phyloP scores from a whole-genome alignment of 352 stramenopile species.

The Phytopythium mirpurense region DNA sequence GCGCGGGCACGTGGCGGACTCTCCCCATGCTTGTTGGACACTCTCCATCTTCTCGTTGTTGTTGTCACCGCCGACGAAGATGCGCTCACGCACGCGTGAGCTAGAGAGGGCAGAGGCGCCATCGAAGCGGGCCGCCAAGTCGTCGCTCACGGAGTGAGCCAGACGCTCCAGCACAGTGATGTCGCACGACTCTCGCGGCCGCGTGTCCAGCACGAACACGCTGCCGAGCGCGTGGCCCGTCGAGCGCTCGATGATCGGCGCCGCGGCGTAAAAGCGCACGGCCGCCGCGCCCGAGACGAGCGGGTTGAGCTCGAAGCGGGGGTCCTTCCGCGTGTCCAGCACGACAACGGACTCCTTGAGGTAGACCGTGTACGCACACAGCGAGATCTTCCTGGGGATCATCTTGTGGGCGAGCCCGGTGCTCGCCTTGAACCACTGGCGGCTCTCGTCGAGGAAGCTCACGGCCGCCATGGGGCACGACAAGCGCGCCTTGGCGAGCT shows the following conservation, averaged over 20 bases:
- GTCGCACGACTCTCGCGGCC: constrained; percentile 62
- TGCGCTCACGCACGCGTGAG: not conserved
- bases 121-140: constrained; percentile 21
- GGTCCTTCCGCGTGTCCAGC: constrained; percentile 86
- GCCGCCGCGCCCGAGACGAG: constrained; percentile 84
- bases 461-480: constrained; percentile 73
- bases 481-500: constrained; percentile 59
- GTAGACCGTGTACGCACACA: constrained; percentile 68
- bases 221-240: constrained; percentile 58
- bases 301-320: constrained; percentile 83
- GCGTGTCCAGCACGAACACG: constrained; percentile 82
- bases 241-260: constrained; percentile 57
- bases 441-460: constrained; percentile 72
- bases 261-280: constrained; percentile 93
- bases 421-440: constrained; percentile 80
- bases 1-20: not conserved
- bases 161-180: constrained; percentile 65
- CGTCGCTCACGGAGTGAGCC: constrained; percentile 49
- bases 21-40: not conserved
- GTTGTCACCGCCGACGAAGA: not conserved
- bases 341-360: constrained; percentile 68
- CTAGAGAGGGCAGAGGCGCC: not conserved
- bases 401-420: constrained; percentile 62
- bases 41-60: not conserved
- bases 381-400: constrained; percentile 75